Evolutionary conservation across 768 basidiomycete species (phyloP).

Genomic region (Lepiota brunneoincarnata): DNA sequence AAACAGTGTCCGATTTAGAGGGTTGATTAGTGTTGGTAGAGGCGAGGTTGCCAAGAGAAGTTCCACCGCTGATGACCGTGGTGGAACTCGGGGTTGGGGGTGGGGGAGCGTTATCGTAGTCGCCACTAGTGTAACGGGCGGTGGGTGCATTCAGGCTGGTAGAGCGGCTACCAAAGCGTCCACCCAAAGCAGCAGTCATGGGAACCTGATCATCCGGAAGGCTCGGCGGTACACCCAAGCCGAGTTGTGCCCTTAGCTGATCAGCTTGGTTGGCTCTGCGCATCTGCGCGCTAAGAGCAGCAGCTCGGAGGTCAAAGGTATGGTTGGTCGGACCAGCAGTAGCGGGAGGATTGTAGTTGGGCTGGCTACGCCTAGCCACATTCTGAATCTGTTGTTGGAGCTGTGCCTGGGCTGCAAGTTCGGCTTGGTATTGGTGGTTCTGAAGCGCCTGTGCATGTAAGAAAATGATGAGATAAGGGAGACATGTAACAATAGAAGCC

Average conservation of each 20-base stretch:
- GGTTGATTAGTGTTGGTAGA: conserved; percentile 42
- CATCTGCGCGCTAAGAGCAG: conserved; percentile 51
- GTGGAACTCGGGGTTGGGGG: conserved; percentile 61
- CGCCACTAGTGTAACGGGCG: conserved; percentile 33
- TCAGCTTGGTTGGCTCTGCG: conserved; percentile 73
- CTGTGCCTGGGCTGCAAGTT: conserved; percentile 55
- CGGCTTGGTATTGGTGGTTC: conserved; percentile 74
- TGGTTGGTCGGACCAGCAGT: conserved; percentile 70
- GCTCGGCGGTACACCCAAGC: conserved; percentile 29
- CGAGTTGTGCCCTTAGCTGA: conserved; percentile 58
- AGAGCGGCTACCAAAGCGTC: conserved; percentile 70
- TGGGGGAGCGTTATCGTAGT: conserved; percentile 40
- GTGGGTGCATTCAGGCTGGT: conserved; percentile 39
- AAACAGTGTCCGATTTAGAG: conserved; percentile 80
- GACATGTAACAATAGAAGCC: not conserved
- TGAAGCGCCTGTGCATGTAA: conserved; percentile 69
- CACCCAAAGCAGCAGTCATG: conserved; percentile 79
- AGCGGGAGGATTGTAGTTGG: conserved; percentile 54
- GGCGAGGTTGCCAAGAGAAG: conserved; percentile 55
- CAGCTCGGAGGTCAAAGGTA: conserved; percentile 64
- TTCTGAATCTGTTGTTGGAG: conserved; percentile 32
- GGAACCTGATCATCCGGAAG: conserved; percentile 57
- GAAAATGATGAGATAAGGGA: conserved; percentile 15
- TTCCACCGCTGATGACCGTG: conserved; percentile 71
- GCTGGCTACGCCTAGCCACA: conserved; percentile 45